These are phyloP conservation scores for Quercus engelmannii DNA, from an alignment of 306 rosid genomes.

Conservation along the genomic window DNA sequence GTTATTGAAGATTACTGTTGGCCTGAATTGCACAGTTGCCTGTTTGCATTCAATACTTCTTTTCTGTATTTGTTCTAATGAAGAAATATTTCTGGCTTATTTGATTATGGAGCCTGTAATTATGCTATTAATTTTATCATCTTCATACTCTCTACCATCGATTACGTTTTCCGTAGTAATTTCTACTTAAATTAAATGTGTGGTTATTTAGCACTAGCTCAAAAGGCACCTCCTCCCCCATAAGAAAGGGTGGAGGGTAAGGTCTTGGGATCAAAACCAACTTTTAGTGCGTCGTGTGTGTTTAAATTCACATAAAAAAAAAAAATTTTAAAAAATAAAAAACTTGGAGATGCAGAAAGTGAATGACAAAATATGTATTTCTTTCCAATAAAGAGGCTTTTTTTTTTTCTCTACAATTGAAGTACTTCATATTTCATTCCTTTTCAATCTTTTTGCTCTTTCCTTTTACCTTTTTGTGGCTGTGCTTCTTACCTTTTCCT, in stretches of 20 bases:
- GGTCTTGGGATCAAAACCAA: too few relatives aligned
- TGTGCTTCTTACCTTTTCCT: not conserved
- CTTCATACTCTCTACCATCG: not conserved
- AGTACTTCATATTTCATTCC: not conserved
- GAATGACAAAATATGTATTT: not conserved
- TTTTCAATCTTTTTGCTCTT: not conserved
- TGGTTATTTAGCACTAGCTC: not conserved
- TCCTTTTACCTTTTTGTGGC: not conserved
- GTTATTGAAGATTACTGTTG: not conserved
- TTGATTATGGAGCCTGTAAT: not conserved
- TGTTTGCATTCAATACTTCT: not conserved
- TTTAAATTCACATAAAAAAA: too few relatives aligned
- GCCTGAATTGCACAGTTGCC: not conserved
- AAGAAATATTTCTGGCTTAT: not conserved
- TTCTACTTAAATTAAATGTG: not conserved
- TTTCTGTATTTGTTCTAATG: not conserved
- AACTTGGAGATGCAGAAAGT: not conserved
- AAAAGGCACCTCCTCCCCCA: too few relatives aligned
- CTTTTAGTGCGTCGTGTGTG: too few relatives aligned
- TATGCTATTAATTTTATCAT: not conserved
- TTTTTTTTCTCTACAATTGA: not conserved
- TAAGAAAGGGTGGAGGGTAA: too few relatives aligned
- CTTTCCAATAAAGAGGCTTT: not conserved
- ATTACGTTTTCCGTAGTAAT: not conserved
- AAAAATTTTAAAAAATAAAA: too few relatives aligned